phyloP scores from a whole-genome alignment of 1,139 yeast species.

The Chernovozyma sophiae-reginae region DNA sequence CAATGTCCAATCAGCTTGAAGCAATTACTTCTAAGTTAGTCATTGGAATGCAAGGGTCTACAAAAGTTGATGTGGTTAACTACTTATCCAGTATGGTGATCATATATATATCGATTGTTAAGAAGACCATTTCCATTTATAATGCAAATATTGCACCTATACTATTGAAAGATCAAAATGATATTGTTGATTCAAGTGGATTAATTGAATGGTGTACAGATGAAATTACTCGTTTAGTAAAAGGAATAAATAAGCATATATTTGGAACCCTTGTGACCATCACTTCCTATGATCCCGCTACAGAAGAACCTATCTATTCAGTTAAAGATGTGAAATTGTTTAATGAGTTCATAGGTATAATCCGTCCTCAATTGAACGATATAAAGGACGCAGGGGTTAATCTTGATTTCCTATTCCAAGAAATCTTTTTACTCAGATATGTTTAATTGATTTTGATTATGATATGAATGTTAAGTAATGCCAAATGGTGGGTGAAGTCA shows the following conservation, averaged over 20 bases:
- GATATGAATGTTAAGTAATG: too few species aligned
- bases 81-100: conserved; percentile 42
- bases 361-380: conserved; percentile 58
- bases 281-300: conserved; percentile 9
- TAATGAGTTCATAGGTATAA: conserved; percentile 46
- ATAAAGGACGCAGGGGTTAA: conserved; percentile 68
- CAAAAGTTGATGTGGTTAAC: conserved; percentile 43
- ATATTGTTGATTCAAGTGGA: conserved; percentile 37
- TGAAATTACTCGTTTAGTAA: conserved; percentile 59
- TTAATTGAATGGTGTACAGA: conserved; percentile 63
- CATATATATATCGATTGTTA: conserved; percentile 36
- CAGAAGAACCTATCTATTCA: conserved; percentile 21
- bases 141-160: conserved; percentile 32
- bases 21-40: conserved; percentile 34
- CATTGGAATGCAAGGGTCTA: conserved; percentile 42
- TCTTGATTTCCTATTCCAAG: conserved; percentile 58
- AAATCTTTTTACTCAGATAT: conserved; percentile 13
- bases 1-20: conserved; percentile 33
- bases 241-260: conserved; percentile 61
- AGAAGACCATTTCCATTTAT: conserved; percentile 32
- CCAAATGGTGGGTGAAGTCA: too few species aligned
- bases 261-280: conserved; percentile 51
- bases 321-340: conserved; percentile 30
- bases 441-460: conserved; percentile 1
- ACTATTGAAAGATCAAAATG: conserved; percentile 24